Base-by-base conservation (phyloP, 1,284 basidiomycete species). In the Puccinia horiana region DNA sequence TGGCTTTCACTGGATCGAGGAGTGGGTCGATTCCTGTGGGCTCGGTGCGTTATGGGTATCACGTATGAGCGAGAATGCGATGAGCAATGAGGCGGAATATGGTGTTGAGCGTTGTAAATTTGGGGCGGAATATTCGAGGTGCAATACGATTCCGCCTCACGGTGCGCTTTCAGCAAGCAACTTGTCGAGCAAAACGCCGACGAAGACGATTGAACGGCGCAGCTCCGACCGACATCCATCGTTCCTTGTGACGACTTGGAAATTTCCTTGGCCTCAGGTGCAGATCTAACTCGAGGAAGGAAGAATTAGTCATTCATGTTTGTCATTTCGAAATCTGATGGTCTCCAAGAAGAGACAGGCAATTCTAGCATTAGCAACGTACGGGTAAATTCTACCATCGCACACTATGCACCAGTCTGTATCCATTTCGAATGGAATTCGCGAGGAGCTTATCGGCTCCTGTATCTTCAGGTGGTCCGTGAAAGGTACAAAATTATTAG, bases 391-490 rank as follows among this genome's bases (percentile, higher is more conserved):
- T 35, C 58, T 32, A 61, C 9, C 32, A 18, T 61, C 58, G 16
- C 58, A 61, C 29, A 61, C 58, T 4, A 61, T 61, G n/a, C 58
- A 61, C 58, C 58, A 61, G 16, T 61, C 58, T 26, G 58, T 61
- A 61, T 61, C 58, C 58, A 61, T 61, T 26, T 61, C 58, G 32
- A 61, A 35, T 14, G 5, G 29, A 2, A 32, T 32, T 61, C 16
- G 29, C 16, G 2, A 18, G 26, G 58, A 35, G 5, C 29, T 35
- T 18, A 35, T 29, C 32, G 58, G 44, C 29, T 61, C 18, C 32
- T 61, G 12, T n/a, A 18, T 54, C 29, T 16, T 61, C 58, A 11
- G 29, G 29, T 61, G n/a, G 56, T 29, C 29, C n/a, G n/a, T 29
- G 26, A 61, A 58, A n/a, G 12, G 26, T n/a, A 26, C 2, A 58